Conservation (phyloP, 2,329 filamentous ascomycete genomes). For the Alternaria tenuissima region DNA sequence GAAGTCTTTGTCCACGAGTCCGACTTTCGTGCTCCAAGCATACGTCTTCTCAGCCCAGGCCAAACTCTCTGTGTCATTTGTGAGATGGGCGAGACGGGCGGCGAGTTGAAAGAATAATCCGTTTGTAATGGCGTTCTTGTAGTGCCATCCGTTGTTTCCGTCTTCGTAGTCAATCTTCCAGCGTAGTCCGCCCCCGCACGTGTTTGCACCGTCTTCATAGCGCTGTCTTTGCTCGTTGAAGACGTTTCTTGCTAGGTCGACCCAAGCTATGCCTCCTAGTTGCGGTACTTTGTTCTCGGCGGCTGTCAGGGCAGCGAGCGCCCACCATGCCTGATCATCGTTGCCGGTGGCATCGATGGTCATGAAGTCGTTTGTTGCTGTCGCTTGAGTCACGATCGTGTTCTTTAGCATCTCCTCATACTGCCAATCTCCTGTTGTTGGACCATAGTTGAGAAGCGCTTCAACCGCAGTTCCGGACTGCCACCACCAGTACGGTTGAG, state of each 20-base stretch:
- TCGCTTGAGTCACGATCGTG: slow-evolving; percentile 37
- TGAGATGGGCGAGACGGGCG: slow-evolving; percentile 73
- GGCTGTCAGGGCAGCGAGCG: slow-evolving; percentile 70
- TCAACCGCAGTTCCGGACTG: slow-evolving; percentile 39
- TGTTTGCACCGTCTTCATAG: slow-evolving; percentile 66
- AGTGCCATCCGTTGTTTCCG: slow-evolving; percentile 70
- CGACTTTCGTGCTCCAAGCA: slow-evolving; percentile 59
- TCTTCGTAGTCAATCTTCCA: slow-evolving; percentile 83
- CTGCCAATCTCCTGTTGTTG: slow-evolving; percentile 52
- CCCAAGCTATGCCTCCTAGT: slow-evolving; percentile 61
- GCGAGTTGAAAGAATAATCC: slow-evolving; percentile 82
- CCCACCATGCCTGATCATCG: slow-evolving; percentile 79
- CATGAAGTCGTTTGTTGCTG: slow-evolving; percentile 49
- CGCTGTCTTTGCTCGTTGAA: slow-evolving; percentile 73
- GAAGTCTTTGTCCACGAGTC: slow-evolving; percentile 59
- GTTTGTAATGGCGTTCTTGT: slow-evolving; percentile 83
- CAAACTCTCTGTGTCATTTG: slow-evolving; percentile 59
- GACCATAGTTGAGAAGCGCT: slow-evolving; percentile 50
- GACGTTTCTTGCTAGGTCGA: slow-evolving; percentile 71
- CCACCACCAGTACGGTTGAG: slow-evolving; percentile 42
- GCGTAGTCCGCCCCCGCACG: slow-evolving; percentile 69
- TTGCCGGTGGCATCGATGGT: slow-evolving; percentile 62
- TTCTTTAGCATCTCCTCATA: slow-evolving; percentile 48
- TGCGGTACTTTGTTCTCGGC: slow-evolving; percentile 70
- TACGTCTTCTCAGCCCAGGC: slow-evolving; percentile 72